Evolutionary conservation across 2,329 filamentous ascomycete species (phyloP).

Genomic region (Curvularia spicifera): DNA sequence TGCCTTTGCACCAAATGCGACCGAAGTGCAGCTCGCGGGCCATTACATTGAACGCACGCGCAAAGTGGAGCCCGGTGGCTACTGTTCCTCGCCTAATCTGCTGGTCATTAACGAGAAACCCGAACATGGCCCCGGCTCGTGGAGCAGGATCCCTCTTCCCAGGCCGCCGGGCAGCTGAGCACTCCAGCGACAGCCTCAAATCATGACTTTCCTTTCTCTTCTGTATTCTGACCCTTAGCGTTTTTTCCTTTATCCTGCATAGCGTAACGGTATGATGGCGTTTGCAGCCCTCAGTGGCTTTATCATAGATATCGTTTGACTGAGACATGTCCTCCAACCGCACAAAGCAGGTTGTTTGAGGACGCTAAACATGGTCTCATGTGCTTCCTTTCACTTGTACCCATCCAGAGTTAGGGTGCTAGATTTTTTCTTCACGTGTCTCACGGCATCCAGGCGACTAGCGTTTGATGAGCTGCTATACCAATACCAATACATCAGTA

Average conservation of each 20-base stretch:
- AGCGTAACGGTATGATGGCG: conserved; percentile 12
- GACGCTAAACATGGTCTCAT: neutral
- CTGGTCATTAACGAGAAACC: conserved; percentile 54
- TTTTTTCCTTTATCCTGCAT: conserved; percentile 16
- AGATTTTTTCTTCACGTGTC: conserved; percentile 6
- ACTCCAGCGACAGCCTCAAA: conserved; percentile 2
- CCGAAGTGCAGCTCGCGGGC: conserved; percentile 34
- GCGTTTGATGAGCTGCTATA: neutral
- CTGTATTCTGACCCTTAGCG: conserved; percentile 17
- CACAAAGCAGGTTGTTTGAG: conserved; percentile 4
- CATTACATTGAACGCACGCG: conserved; percentile 50
- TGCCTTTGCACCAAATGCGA: conserved; percentile 35
- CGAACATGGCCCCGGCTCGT: conserved; percentile 40
- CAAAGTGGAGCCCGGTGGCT: conserved; percentile 59
- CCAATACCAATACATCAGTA: neutral
- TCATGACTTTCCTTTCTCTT: conserved; percentile 13
- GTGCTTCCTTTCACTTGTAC: conserved; percentile 1
- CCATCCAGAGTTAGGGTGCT: neutral
- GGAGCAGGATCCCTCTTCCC: conserved; percentile 42
- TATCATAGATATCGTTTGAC: conserved; percentile 1
- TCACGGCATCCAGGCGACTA: neutral
- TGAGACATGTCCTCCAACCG: neutral
- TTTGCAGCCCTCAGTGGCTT: conserved; percentile 4
- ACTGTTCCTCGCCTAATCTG: conserved; percentile 63
- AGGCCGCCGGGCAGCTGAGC: conserved; percentile 24